A percentile compares a stretch with the other conserved stretches of the same genome.
Evolutionary conservation across 2,329 filamentous ascomycete species (phyloP).

Genomic region (Akanthomyces dipterigenus): DNA sequence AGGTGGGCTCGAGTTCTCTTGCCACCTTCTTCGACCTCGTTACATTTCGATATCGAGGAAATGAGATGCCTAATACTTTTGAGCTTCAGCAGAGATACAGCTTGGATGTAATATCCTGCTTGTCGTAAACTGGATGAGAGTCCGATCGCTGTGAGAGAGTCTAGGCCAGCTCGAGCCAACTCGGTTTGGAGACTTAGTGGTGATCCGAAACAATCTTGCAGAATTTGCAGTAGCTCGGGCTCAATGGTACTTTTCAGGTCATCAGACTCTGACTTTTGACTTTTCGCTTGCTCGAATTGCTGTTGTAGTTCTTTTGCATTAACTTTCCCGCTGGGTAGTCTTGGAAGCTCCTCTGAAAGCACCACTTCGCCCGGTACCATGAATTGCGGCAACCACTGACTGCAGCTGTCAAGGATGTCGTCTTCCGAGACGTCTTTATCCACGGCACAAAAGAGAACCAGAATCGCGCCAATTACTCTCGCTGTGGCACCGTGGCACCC

Average conservation of each 20-base stretch:
- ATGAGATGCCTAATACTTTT: constrained; percentile 29
- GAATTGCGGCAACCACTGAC: constrained; percentile 69
- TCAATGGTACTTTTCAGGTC: background rate
- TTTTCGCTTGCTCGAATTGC: constrained; percentile 31
- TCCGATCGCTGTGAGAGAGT: constrained; percentile 47
- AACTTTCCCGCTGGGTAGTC: constrained; percentile 76
- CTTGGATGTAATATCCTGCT: constrained; percentile 47
- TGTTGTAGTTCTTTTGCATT: constrained; percentile 59
- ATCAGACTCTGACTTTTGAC: background rate
- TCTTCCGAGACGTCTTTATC: constrained; percentile 29
- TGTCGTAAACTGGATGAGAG: constrained; percentile 58
- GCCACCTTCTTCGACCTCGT: background rate
- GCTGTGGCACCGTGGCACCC: constrained; percentile 62
- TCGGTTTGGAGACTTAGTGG: background rate
- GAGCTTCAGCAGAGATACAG: constrained; percentile 55
- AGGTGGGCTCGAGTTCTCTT: background rate
- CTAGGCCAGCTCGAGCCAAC: constrained; percentile 22
- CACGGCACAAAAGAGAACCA: constrained; percentile 69
- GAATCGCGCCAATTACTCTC: constrained; percentile 56
- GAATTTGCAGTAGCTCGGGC: constrained; percentile 20
- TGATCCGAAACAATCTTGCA: constrained; percentile 28
- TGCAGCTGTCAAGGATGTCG: constrained; percentile 53
- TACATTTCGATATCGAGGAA: constrained; percentile 14
- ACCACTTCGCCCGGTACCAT: constrained; percentile 77
- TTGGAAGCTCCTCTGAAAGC: constrained; percentile 58